Evolutionary conservation across 2,329 filamentous ascomycete genomes (phyloP).

Genomic region (Fusarium verticillioides): DNA sequence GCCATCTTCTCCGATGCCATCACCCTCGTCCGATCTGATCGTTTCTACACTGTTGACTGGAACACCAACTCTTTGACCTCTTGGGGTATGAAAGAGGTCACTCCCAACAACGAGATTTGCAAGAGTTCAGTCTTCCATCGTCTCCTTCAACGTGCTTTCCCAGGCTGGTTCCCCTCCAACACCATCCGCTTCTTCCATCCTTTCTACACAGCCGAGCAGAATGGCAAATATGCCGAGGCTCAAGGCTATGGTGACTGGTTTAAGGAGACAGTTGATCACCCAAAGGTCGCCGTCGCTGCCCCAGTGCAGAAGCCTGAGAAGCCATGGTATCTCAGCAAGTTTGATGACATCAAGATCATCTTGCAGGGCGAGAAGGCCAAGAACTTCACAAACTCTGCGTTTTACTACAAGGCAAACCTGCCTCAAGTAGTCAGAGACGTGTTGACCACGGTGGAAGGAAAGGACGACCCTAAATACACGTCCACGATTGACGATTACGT

Average conservation of each 20-base stretch:
- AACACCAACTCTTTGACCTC: slow-evolving; percentile 52
- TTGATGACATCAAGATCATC: neutral
- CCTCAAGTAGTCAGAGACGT: neutral
- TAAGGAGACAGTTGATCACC: neutral
- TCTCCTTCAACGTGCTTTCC: slow-evolving; percentile 35
- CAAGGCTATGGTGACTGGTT: slow-evolving; percentile 21
- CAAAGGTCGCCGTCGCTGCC: neutral
- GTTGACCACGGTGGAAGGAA: neutral
- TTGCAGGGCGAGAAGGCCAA: neutral
- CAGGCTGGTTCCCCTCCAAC: slow-evolving; percentile 34
- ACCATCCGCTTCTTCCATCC: slow-evolving; percentile 40
- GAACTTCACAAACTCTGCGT: slow-evolving; percentile 5
- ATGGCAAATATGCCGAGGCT: slow-evolving; percentile 14
- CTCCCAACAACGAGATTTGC: slow-evolving; percentile 25
- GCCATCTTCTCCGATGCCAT: slow-evolving; percentile 78
- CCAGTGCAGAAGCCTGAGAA: neutral
- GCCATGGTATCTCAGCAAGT: neutral
- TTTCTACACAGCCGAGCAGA: slow-evolving; percentile 35
- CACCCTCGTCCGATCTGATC: slow-evolving; percentile 73
- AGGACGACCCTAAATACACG: fast-evolving
- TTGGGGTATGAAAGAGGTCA: slow-evolving; percentile 41
- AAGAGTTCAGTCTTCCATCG: slow-evolving; percentile 43
- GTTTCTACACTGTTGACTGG: slow-evolving; percentile 68
- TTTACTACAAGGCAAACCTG: neutral
- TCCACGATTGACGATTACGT: neutral